Evolutionary conservation across 768 basidiomycete species (phyloP).

Genomic region (Pholiota molesta): DNA sequence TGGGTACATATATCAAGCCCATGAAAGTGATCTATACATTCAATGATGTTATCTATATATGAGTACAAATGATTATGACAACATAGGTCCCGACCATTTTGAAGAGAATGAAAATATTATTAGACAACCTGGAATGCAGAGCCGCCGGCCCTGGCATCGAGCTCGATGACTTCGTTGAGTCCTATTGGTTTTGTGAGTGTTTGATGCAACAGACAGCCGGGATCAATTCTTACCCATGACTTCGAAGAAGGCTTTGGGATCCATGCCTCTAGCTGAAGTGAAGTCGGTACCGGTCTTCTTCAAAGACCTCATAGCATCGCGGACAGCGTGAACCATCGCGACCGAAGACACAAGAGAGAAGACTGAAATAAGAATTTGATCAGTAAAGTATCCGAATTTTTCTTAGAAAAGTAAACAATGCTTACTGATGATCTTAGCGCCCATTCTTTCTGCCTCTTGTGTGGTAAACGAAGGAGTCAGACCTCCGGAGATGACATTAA

Average conservation of each 20-base stretch:
- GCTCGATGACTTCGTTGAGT: conserved; percentile 52
- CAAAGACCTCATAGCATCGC: conserved; percentile 71
- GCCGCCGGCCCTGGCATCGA: conserved; percentile 63
- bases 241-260: conserved; percentile 77
- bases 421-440: conserved; percentile 80
- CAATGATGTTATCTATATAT: not conserved
- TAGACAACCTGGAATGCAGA: conserved; percentile 57
- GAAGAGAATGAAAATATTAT: conserved; percentile 11
- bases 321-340: conserved; percentile 74
- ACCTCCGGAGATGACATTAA: conserved; percentile 81
- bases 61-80: not conserved
- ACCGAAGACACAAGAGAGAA: conserved; percentile 80
- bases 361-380: conserved; percentile 40
- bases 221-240: conserved; percentile 59
- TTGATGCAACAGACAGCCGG: not conserved
- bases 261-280: conserved; percentile 61
- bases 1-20: not conserved
- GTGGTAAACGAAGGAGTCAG: conserved; percentile 75
- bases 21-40: not conserved
- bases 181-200: conserved; percentile 32
- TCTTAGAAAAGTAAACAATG: conserved; percentile 8
- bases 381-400: not conserved
- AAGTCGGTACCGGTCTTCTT: conserved; percentile 83
- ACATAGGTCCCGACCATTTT: not conserved
- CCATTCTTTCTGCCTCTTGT: conserved; percentile 66